Conservation (phyloP, 257 asterid species). For the Henckelia pumila region DNA sequence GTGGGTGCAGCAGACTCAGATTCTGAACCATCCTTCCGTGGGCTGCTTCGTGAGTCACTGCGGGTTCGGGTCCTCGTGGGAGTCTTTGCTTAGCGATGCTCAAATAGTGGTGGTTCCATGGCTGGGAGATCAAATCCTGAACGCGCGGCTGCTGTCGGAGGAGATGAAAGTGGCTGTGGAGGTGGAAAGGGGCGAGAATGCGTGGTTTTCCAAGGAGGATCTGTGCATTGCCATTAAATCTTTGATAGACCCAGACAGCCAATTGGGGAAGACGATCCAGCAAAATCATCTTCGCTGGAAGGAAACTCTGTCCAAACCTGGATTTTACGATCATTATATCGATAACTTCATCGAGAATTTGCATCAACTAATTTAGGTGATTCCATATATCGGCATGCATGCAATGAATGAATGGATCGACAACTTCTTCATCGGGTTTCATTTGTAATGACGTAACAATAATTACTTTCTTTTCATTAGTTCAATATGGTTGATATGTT, state of each 20-base stretch:
- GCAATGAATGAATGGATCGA: too few species aligned
- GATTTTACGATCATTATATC: conserved; percentile 45
- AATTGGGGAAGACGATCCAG: conserved; percentile 42
- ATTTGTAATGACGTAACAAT: too few species aligned
- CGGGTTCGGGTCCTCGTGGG: conserved; percentile 93
- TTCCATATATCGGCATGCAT: too few species aligned
- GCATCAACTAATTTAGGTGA: conserved; percentile 35
- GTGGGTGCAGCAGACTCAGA: conserved; percentile 70
- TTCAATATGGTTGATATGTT: too few species aligned
- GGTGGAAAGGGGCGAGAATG: conserved; percentile 65
- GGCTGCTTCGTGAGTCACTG: conserved; percentile 93
- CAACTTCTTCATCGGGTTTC: too few species aligned
- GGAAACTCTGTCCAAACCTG: conserved; percentile 32
- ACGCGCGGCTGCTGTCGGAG: conserved; percentile 62
- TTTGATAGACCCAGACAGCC: conserved; percentile 57
- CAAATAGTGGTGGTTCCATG: conserved; percentile 70
- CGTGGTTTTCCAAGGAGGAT: conserved; percentile 62
- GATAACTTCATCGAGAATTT: conserved; percentile 49
- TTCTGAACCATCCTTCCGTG: conserved; percentile 63
- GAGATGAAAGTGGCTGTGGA: conserved; percentile 78
- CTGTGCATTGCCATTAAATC: conserved; percentile 45
- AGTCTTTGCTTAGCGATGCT: conserved; percentile 59
- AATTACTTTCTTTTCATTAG: too few species aligned
- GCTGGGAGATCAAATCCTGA: conserved; percentile 65
- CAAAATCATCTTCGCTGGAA: conserved; percentile 59